Percentiles rank a stretch among this genome's conserved stretches.
phyloP scores from a whole-genome alignment of 331 rosid genomes.

The Ulmus americana region DNA sequence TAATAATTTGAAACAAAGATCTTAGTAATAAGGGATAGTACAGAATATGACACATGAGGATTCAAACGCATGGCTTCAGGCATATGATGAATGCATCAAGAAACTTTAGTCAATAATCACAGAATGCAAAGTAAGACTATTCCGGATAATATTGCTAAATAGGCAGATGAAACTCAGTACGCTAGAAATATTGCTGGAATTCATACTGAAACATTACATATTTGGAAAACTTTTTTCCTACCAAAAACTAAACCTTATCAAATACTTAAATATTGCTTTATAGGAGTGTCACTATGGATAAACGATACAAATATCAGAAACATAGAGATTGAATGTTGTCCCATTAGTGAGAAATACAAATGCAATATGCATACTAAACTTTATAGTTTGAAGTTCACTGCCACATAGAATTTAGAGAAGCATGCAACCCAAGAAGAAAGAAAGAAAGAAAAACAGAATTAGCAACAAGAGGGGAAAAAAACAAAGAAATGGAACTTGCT shows the following conservation, averaged over 20 bases:
- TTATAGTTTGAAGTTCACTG: conserved; percentile 2
- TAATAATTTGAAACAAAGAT: conserved; percentile 2
- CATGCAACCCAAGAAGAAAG: background rate
- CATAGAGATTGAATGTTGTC: background rate
- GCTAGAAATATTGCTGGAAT: background rate
- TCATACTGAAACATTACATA: background rate
- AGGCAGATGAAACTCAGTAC: background rate
- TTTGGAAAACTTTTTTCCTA: conserved; percentile 5
- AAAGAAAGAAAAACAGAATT: background rate
- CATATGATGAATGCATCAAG: conserved; percentile 10
- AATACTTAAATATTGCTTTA: background rate
- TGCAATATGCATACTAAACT: background rate
- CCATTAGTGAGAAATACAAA: background rate
- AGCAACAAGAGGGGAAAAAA: background rate
- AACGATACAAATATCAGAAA: background rate
- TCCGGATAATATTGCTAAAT: conserved; percentile 1
- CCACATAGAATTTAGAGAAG: background rate
- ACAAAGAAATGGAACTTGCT: background rate
- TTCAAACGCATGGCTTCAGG: conserved; percentile 14
- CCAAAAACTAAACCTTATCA: background rate
- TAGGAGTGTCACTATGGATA: background rate
- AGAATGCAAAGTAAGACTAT: conserved; percentile 11
- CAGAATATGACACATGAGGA: conserved; percentile 1
- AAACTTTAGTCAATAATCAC: conserved; percentile 21
- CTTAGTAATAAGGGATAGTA: conserved; percentile 10